These are phyloP conservation scores for Solanum appendiculatum DNA, from an alignment of 257 asterid species.

Conservation along the genomic window DNA sequence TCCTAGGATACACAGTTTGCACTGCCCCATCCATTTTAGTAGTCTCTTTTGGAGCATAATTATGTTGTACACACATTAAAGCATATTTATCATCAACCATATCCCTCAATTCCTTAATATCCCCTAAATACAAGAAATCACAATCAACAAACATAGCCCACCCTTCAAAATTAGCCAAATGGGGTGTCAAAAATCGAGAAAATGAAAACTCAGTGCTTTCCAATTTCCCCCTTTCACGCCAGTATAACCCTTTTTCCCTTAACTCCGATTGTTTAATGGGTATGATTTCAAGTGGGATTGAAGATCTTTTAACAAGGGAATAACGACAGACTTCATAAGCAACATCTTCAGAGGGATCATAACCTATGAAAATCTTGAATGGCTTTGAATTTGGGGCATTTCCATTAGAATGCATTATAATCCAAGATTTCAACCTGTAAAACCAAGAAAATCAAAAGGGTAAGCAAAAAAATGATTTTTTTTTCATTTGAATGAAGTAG, in stretches of 20 bases:
- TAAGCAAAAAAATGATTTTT: not conserved
- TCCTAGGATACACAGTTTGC: constrained; percentile 72
- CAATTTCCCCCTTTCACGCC: constrained; percentile 74
- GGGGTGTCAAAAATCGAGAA: constrained; percentile 69
- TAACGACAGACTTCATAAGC: constrained; percentile 80
- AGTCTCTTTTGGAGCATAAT: constrained; percentile 76
- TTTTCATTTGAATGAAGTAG: not conserved
- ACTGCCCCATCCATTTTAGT: constrained; percentile 91
- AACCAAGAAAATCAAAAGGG: not conserved
- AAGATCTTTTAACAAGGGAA: constrained; percentile 54
- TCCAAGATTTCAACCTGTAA: constrained; percentile 9
- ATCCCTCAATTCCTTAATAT: constrained; percentile 49
- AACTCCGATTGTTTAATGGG: constrained; percentile 76
- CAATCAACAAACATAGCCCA: constrained; percentile 96
- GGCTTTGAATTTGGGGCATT: not conserved
- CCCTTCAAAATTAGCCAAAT: constrained; percentile 48
- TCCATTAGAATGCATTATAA: not conserved
- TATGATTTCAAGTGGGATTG: constrained; percentile 57
- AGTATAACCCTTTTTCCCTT: constrained; percentile 49
- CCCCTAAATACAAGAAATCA: constrained; percentile 67
- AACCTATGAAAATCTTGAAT: constrained; percentile 73
- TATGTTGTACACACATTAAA: constrained; percentile 80
- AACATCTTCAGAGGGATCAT: constrained; percentile 64
- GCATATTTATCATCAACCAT: constrained; percentile 62
- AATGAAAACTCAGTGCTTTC: constrained; percentile 91